Evolutionary conservation across 768 basidiomycete species (phyloP), one percentile per base, ranked within the genome.

Genomic region (Lanmaoa rubissima): DNA sequence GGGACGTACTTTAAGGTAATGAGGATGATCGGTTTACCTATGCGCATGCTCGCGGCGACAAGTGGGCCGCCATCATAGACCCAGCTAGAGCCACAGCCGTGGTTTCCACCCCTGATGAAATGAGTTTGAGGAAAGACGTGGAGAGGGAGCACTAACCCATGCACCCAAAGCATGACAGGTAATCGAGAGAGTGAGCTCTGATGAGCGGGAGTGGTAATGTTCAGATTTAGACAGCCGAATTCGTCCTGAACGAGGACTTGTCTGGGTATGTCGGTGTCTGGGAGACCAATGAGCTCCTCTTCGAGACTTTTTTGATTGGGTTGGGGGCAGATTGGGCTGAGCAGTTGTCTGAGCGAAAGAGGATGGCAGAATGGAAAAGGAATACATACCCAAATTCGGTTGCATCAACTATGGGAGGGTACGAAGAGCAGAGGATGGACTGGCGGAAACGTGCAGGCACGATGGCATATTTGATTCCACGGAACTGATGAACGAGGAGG

Each of bases 81-180:
- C 89, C 90, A 91, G 66, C 81, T 81, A 4, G 87, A 87, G 7
- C 90, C 89, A 54, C 82, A 84, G 19, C 90, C 90, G 64, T 81
- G 77, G 65, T 88, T 82, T 10, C 84, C 85, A 40, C 90, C 89
- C 26, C 89, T 91, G 65, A 49, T 51, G 32, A 47, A 57, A 53
- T 70, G 21, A 74, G 66, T 42, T 38, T 51, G 53, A 58, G 17
- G 46, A 60, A 61, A 50, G 9, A 53, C 39, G 26, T 51, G 54
- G 26, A 54, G 41, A 41, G 48, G 35, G 40, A 59, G 31, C 32
- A 75, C 83, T 43, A 63, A 91, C 89, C 90, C 90, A 73, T 92
- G 90, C n/a, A 92, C 76, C 90, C 89, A 92, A 44, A 90, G 69
- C 89, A 92, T 90, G 61, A 92, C 88, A 7, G 90, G 90, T 16